Percentiles rank a stretch among this genome's conserved stretches.
These are phyloP conservation scores for Lasiosphaeris hirsuta DNA, from an alignment of 495 filamentous ascomycete species.

Conservation along the genomic window DNA sequence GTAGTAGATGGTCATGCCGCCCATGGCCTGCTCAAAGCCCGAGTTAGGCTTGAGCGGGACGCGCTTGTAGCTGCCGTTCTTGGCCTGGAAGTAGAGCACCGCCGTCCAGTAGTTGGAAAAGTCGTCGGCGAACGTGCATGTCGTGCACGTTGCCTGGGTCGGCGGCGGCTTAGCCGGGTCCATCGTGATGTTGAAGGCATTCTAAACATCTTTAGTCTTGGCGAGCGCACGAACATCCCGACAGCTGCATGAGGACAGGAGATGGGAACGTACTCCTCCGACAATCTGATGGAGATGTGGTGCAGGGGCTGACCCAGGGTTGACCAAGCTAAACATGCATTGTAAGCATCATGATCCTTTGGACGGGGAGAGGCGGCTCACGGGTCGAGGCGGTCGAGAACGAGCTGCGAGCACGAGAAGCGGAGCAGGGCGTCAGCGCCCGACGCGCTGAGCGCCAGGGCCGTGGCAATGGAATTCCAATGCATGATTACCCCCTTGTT, in stretches of 20 bases:
- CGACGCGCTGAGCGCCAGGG: conserved; percentile 2
- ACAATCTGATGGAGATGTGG: conserved; percentile 31
- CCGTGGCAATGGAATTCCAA: not conserved
- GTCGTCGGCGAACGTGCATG: conserved; percentile 36
- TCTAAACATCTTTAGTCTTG: conserved; percentile 5
- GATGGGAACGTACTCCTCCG: conserved; percentile 31
- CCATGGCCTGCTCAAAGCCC: conserved; percentile 32
- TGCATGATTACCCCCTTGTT: not conserved
- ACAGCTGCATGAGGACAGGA: too few species aligned
- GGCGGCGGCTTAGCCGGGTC: conserved; percentile 30
- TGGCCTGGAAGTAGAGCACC: conserved; percentile 36
- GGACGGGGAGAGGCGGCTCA: not conserved
- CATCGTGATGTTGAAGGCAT: conserved; percentile 37
- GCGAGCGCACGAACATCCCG: too few species aligned
- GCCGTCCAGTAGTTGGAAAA: conserved; percentile 45
- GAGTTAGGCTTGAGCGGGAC: conserved; percentile 37
- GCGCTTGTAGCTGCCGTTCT: conserved; percentile 38
- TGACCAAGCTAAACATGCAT: conserved; percentile 8
- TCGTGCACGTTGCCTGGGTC: conserved; percentile 30
- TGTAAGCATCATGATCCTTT: too few species aligned
- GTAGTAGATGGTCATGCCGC: conserved; percentile 51
- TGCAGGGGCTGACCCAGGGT: conserved; percentile 21
- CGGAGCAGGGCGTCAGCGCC: conserved; percentile 43
- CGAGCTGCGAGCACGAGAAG: conserved; percentile 48
- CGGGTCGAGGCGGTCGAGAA: conserved; percentile 16